Evolutionary conservation across 2,329 filamentous ascomycete species (phyloP).

Genomic region (Talaromyces sp.): DNA sequence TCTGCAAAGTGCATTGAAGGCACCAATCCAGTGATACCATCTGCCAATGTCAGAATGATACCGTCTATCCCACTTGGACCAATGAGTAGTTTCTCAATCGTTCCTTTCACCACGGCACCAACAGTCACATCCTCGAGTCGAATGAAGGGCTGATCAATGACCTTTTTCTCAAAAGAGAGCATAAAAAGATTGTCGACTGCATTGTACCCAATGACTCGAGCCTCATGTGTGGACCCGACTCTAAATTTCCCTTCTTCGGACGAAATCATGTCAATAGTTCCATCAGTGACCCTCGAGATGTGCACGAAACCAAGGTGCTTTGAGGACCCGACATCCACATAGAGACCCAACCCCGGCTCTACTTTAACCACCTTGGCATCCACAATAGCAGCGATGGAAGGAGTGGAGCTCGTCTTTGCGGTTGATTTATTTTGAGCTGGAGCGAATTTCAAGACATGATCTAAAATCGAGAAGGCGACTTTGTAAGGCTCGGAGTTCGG

Average conservation of each 20-base stretch:
- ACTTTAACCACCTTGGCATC: constrained; percentile 75
- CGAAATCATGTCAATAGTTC: constrained; percentile 78
- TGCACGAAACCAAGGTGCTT: constrained; percentile 81
- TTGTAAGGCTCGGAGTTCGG: constrained; percentile 73
- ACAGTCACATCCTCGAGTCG: constrained; percentile 85
- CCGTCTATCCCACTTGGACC: constrained; percentile 73
- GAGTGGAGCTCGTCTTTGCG: constrained; percentile 32
- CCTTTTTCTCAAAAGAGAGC: constrained; percentile 73
- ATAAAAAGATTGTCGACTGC: constrained; percentile 79
- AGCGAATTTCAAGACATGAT: constrained; percentile 70
- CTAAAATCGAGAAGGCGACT: constrained; percentile 79
- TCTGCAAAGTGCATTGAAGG: constrained; percentile 86
- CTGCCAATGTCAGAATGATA: constrained; percentile 75
- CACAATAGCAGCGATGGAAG: constrained; percentile 61
- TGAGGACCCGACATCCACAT: constrained; percentile 64
- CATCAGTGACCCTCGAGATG: constrained; percentile 86
- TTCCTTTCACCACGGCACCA: constrained; percentile 74
- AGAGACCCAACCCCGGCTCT: constrained; percentile 74
- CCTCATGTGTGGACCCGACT: constrained; percentile 70
- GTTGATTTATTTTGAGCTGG: constrained; percentile 33
- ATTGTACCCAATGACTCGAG: constrained; percentile 81
- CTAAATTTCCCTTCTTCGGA: constrained; percentile 73
- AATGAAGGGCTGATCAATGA: constrained; percentile 83
- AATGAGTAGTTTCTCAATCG: constrained; percentile 77
- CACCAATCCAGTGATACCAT: constrained; percentile 84